Percentiles rank a stretch among this genome's conserved stretches.
phyloP scores from a whole-genome alignment of 2,329 filamentous ascomycete genomes.

The Colletotrichum lindemuthianum region DNA sequence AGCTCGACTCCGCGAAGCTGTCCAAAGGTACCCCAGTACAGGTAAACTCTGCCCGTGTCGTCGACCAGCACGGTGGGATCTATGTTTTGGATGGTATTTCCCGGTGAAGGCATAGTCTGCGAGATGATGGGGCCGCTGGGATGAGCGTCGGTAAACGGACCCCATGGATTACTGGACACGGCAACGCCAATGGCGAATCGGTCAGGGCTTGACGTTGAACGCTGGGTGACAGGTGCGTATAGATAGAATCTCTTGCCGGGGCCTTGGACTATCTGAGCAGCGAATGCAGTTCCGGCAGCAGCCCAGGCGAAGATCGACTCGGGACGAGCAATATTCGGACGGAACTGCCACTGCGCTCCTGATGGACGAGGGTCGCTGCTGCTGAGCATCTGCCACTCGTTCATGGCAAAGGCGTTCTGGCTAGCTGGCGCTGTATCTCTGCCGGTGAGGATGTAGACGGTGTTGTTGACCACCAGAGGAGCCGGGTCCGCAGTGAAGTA shows the following conservation, averaged over 20 bases:
- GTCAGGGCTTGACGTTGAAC: slow-evolving; percentile 41
- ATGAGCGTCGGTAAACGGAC: slow-evolving; percentile 48
- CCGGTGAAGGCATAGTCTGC: slow-evolving; percentile 41
- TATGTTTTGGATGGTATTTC: slow-evolving; percentile 52
- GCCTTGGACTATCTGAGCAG: slow-evolving; percentile 47
- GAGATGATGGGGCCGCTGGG: slow-evolving; percentile 48
- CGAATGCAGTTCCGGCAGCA: slow-evolving; percentile 46
- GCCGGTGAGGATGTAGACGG: slow-evolving; percentile 49
- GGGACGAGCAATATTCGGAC: slow-evolving; percentile 44
- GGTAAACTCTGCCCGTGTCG: slow-evolving; percentile 46
- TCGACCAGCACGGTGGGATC: slow-evolving; percentile 51
- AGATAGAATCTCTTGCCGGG: slow-evolving; percentile 48
- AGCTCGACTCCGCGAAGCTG: slow-evolving; percentile 47
- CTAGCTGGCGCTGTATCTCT: slow-evolving; percentile 44
- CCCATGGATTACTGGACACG: slow-evolving; percentile 45
- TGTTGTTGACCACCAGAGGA: slow-evolving; percentile 48
- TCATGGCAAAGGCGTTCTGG: slow-evolving; percentile 48
- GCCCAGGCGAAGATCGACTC: slow-evolving; percentile 49
- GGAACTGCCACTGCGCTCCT: slow-evolving; percentile 46
- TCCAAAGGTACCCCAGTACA: slow-evolving; percentile 52
- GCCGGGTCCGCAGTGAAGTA: slow-evolving; percentile 52
- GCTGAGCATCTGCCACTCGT: slow-evolving; percentile 49
- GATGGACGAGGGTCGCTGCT: slow-evolving; percentile 42
- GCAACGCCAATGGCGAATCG: slow-evolving; percentile 51
- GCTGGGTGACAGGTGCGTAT: slow-evolving; percentile 47